These are phyloP conservation scores for Niebla homalea DNA, from an alignment of 495 filamentous ascomycete genomes.

Conservation along the genomic window DNA sequence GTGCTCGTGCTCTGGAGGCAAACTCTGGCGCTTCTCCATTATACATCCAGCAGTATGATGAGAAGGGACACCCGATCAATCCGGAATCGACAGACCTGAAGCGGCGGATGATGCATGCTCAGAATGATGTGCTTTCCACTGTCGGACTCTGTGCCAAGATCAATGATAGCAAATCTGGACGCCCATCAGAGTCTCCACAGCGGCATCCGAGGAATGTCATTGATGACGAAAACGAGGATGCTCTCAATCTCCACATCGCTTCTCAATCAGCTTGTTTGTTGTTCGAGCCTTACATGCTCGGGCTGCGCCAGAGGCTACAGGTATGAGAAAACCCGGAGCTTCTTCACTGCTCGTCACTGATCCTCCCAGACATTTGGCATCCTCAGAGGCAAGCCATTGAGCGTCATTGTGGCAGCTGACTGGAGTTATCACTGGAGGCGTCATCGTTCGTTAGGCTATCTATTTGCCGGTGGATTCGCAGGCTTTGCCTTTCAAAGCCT, in stretches of 20 bases:
- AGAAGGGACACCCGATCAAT: conserved; percentile 56
- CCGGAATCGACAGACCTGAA: conserved; percentile 34
- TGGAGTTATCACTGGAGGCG: conserved; percentile 5
- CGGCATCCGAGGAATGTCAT: conserved; percentile 21
- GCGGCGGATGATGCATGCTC: conserved; percentile 34
- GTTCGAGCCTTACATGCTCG: conserved; percentile 31
- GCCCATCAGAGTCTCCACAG: conserved; percentile 6
- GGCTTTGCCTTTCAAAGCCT: conserved; percentile 9
- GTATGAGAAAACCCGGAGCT: conserved; percentile 15
- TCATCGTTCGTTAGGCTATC: conserved; percentile 26
- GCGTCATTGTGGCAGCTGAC: conserved; percentile 28
- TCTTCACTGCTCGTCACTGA: neutral
- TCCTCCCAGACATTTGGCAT: conserved; percentile 31
- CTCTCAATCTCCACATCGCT: conserved; percentile 35
- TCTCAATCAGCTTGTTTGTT: conserved; percentile 30
- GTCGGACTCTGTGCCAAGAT: conserved; percentile 39
- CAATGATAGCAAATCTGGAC: conserved; percentile 18
- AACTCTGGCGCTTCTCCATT: neutral
- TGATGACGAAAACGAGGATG: conserved; percentile 34
- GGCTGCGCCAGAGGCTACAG: conserved; percentile 33
- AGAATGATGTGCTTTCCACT: conserved; percentile 45
- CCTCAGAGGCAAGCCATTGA: conserved; percentile 29
- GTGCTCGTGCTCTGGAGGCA: neutral
- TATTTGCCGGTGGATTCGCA: conserved; percentile 35
- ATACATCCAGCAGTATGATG: conserved; percentile 53